Conservation (phyloP, 1,284 basidiomycete species). For the Cryptococcus sp. region DNA sequence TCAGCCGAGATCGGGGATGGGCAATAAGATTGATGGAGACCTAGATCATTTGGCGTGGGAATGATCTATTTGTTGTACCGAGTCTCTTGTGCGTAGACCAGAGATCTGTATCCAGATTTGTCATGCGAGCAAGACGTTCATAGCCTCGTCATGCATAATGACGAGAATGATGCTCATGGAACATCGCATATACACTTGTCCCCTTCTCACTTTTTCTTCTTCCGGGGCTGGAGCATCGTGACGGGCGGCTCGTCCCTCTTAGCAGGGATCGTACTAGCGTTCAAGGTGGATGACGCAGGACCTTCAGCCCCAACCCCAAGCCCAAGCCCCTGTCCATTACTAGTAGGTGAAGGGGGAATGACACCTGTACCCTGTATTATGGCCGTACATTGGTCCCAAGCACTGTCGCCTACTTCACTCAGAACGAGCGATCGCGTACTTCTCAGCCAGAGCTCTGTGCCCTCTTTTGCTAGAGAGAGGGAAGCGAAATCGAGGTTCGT, state of each 20-base stretch:
- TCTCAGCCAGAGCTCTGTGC: slow-evolving; percentile 68
- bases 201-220: slow-evolving; percentile 45
- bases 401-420: slow-evolving; percentile 42
- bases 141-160: too few relatives aligned
- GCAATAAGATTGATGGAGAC: neutral
- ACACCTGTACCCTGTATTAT: slow-evolving; percentile 26
- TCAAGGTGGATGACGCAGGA: too few relatives aligned
- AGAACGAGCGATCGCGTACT: slow-evolving; percentile 55
- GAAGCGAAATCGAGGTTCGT: slow-evolving; percentile 78
- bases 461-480: slow-evolving; percentile 63
- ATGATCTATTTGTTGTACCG: too few relatives aligned
- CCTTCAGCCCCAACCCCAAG: slow-evolving; percentile 20
- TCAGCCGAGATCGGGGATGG: neutral
- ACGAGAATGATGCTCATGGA: too few relatives aligned
- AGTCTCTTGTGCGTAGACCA: too few relatives aligned
- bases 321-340: slow-evolving; percentile 5
- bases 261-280: too few relatives aligned
- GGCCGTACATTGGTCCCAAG: slow-evolving; percentile 27
- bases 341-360: neutral
- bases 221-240: slow-evolving; percentile 52
- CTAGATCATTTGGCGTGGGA: neutral
- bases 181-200: neutral
- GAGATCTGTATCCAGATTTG: too few relatives aligned
- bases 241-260: slow-evolving; percentile 37
- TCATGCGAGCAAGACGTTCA: too few relatives aligned